Conservation (phyloP, 1,139 yeast genomes). For the Saccharomycopsis phalli region DNA sequence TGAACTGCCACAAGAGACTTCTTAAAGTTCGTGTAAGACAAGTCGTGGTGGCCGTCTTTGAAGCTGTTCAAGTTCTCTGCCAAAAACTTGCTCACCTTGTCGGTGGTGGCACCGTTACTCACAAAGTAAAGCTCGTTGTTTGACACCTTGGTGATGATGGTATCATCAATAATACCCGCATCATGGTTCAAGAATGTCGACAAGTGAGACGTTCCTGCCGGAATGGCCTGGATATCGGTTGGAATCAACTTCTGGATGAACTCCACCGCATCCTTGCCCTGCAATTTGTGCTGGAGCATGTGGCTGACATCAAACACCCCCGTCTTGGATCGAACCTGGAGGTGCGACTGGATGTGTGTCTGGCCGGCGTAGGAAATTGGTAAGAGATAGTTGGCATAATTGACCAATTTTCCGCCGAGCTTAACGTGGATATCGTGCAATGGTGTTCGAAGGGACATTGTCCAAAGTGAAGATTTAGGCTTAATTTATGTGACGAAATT, state of each 20-base stretch:
- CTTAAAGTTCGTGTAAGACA: conserved; percentile 55
- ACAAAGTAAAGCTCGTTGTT: conserved; percentile 79
- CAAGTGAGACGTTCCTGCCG: conserved; percentile 56
- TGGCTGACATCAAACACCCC: conserved; percentile 96
- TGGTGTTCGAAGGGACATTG: conserved; percentile 49
- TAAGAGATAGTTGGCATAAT: conserved; percentile 92
- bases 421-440: conserved; percentile 70
- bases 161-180: conserved; percentile 89
- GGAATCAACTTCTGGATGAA: conserved; percentile 80
- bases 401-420: conserved; percentile 84
- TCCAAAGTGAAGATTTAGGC: too few relatives aligned
- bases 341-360: conserved; percentile 84
- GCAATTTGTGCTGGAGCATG: conserved; percentile 81
- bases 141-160: conserved; percentile 78
- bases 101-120: conserved; percentile 95
- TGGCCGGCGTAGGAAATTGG: conserved; percentile 76
- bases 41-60: conserved; percentile 30
- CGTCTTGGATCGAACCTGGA: conserved; percentile 82
- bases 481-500: too few relatives aligned
- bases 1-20: conserved; percentile 84
- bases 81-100: conserved; percentile 63
- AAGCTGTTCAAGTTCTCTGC: conserved; percentile 39
- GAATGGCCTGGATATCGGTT: conserved; percentile 53
- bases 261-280: conserved; percentile 59
- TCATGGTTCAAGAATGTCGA: conserved; percentile 66